Evolutionary conservation across 768 basidiomycete genomes (phyloP).

Genomic region (Mycena rebaudengoi): DNA sequence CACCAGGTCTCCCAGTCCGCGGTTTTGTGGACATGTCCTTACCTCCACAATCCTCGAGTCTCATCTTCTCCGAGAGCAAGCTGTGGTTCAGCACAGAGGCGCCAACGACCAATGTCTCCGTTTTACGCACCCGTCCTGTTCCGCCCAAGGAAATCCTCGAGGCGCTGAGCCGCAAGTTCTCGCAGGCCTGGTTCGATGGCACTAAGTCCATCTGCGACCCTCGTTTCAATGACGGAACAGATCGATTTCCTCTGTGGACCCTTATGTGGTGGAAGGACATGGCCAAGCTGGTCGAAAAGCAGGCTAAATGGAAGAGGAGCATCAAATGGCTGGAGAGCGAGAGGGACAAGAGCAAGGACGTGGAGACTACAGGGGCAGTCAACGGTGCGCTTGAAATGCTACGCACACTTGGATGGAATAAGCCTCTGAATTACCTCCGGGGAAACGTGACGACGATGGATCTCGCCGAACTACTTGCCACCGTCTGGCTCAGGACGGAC

Average conservation of each 20-base stretch:
- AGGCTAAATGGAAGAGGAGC: constrained; percentile 18
- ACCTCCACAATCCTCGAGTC: too few relatives aligned
- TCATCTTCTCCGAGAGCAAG: too few relatives aligned
- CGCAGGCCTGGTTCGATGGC: constrained; percentile 33
- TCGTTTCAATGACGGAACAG: constrained; percentile 23
- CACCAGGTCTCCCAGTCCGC: too few relatives aligned
- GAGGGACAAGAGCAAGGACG: not conserved
- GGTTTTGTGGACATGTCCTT: too few relatives aligned
- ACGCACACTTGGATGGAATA: not conserved
- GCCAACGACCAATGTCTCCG: too few relatives aligned
- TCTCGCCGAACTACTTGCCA: constrained; percentile 12
- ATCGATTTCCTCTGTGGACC: constrained; percentile 15
- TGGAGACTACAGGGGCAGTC: not conserved
- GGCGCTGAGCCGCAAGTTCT: not conserved
- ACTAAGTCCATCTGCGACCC: constrained; percentile 24
- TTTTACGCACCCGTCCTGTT: too few relatives aligned
- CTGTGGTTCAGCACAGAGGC: too few relatives aligned
- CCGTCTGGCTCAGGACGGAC: constrained; percentile 6
- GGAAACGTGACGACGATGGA: not conserved
- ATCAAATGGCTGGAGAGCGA: constrained; percentile 17
- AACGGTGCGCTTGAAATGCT: not conserved
- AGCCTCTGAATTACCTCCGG: not conserved
- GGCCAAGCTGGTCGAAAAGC: constrained; percentile 3
- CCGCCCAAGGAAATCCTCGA: not conserved
- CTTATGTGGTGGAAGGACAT: too few relatives aligned